phyloP scores from a whole-genome alignment of 73 alveolate species.

The Blepharisma japonicum region DNA sequence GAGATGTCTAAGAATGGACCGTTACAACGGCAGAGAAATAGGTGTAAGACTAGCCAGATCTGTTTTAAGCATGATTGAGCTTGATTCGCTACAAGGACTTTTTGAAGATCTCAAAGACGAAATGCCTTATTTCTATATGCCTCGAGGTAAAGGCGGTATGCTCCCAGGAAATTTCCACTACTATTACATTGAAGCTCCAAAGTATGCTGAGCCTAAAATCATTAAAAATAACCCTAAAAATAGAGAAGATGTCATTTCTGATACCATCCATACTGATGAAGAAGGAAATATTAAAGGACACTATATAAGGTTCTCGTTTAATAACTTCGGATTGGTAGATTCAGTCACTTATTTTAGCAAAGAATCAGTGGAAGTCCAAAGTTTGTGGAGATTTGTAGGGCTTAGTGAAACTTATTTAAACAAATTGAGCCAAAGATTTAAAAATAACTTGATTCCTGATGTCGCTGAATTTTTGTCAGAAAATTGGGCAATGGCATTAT shows the following conservation, averaged over 20 bases:
- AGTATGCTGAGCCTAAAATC: conserved; percentile 76
- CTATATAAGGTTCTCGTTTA: conserved; percentile 90
- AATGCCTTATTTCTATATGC: conserved; percentile 93
- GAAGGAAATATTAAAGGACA: conserved; percentile 74
- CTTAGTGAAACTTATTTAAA: conserved; percentile 94
- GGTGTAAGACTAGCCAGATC: conserved; percentile 95
- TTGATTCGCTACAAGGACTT: conserved; percentile 70
- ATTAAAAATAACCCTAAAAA: conserved; percentile 61
- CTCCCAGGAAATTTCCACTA: conserved; percentile 85
- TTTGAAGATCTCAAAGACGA: conserved; percentile 73
- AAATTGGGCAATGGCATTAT: conserved; percentile 98
- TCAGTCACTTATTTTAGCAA: conserved; percentile 92
- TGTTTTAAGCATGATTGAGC: conserved; percentile 86
- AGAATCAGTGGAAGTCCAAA: conserved; percentile 84
- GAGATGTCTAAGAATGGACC: conserved; percentile 91
- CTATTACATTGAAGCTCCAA: conserved; percentile 89
- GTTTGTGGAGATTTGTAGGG: conserved; percentile 92
- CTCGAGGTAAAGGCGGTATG: conserved; percentile 92
- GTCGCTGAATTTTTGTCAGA: conserved; percentile 94
- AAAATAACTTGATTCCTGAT: conserved; percentile 83
- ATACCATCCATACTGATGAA: conserved; percentile 56
- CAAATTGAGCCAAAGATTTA: conserved; percentile 82
- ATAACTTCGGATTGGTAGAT: conserved; percentile 93
- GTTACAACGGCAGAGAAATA: conserved; percentile 96
- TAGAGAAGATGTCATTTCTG: conserved; percentile 85